Base-by-base conservation (phyloP, 192 early-diverging fungal species). In the Linderina pennispora region DNA sequence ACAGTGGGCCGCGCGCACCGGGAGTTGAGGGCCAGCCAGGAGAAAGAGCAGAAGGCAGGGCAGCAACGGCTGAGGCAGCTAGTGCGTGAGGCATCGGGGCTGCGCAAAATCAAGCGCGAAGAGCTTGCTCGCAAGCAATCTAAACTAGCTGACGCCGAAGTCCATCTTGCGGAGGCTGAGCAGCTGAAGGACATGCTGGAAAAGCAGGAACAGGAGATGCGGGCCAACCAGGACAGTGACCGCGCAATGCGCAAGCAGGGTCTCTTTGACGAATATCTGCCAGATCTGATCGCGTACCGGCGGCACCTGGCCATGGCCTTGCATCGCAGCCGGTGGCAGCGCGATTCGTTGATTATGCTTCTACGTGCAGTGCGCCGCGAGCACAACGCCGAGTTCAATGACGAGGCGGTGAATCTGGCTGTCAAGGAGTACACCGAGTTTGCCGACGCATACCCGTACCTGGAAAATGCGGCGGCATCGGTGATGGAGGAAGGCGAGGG, bases 301-400 rank as follows among this genome's bases (percentile, higher is more conserved):
- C 43, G 40, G 21, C 28, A 31, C 36, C 44, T 74, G 34, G 37
- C 53, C 6, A 26, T 17, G 0, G 55, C 57, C 40, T 55, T 62
- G 23, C 62, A 66, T 40, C 13, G 25, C 7, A 4, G 47, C 39
- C 50, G 59, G 0, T 48, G 44, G 5, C 63, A 66, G 16, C 54
- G 58, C 34, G 62, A 65, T 36, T 2, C 58, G 1, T 45, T 74
- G 15, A 31, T 66, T 0, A 48, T 43, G 19, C 23, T 74, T 8
- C 51, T 74, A 21, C 42, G 54, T 1, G 53, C 54, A 7, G 70
- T 89, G 43, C 83, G 81, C 44, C 61, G 50, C 4, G 74, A 77
- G 37, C 79, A 87, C 42, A 87, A 89, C 61, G 69, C 77, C 36
- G 85, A 89, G 48, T 87, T 76, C 51, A 80, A 84, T 45, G 87